Percentiles rank a stretch among this genome's conserved stretches.
Evolutionary conservation across 768 basidiomycete genomes (phyloP).

Genomic region (Auricularia sp.): DNA sequence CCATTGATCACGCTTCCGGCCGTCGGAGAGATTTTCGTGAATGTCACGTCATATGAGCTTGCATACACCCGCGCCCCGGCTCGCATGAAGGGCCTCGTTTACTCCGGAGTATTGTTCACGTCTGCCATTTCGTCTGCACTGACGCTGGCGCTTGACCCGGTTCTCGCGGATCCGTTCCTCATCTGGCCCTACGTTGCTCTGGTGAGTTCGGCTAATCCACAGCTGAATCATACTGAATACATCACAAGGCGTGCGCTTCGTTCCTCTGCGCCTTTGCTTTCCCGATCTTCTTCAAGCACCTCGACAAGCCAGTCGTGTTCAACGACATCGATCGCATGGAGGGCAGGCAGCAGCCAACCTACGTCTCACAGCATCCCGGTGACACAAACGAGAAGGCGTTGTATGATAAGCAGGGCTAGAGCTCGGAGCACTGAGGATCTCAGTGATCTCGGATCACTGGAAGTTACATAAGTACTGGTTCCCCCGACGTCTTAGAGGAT

Average conservation of each 20-base stretch:
- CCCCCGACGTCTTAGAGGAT: no score
- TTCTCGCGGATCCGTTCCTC: constrained; percentile 21
- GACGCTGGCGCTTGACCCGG: constrained; percentile 15
- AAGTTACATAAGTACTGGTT: no score
- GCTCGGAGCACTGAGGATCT: no score
- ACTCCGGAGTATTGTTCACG: constrained; percentile 18
- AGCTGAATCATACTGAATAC: neutral
- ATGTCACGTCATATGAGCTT: constrained; percentile 22
- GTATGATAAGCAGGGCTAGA: neutral
- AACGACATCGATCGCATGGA: constrained; percentile 12
- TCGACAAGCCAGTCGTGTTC: constrained; percentile 15
- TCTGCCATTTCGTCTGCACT: constrained; percentile 20
- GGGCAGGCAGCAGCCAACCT: constrained; percentile 6
- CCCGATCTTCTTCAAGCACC: constrained; percentile 19
- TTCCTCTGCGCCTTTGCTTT: constrained; percentile 16
- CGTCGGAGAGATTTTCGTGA: constrained; percentile 21
- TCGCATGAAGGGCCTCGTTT: constrained; percentile 23
- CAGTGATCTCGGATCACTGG: no score
- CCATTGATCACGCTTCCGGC: constrained; percentile 20
- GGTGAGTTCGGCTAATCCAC: neutral
- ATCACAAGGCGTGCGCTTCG: constrained; percentile 8
- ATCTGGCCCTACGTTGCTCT: constrained; percentile 18
- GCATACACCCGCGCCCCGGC: constrained; percentile 23
- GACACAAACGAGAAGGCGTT: neutral
- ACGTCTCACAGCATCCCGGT: neutral